Base-by-base conservation (phyloP, 441 rosid species). In the Geranium incanum region DNA sequence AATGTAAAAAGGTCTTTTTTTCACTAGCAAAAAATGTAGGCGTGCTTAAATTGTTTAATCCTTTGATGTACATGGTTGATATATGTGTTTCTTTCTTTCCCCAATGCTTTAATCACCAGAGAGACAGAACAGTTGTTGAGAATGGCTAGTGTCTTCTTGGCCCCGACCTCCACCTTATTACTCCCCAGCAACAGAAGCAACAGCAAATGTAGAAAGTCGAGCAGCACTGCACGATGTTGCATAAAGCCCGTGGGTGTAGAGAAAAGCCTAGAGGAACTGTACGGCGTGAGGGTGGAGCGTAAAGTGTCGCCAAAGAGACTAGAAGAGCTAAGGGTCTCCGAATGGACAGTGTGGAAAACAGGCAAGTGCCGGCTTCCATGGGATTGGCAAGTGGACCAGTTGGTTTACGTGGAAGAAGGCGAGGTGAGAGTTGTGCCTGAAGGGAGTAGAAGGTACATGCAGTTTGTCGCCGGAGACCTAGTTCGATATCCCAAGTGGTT, bases 401-500 rank as follows among this genome's bases (percentile, higher is more conserved):
- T 92, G 75, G 99, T 94, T 65, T 94, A 92, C 81, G 84, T 94
- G 0, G 97, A 94, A 83, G 95, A 94, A 87, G 99, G 97, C 12
- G 99, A 94, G 74, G 99, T 92, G 63, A 87, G 92, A 55, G 97
- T 94, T 11, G 97, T 90, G 18, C 97, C 99, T 0, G 91, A 90
- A 81, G 97, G 97, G 23, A 85, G 97, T 68, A 72, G 85, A 69
- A 76, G 74, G 60, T 94, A 75, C 83, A 89, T 94, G 99, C 86
- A 68, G 73, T 94, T 92, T 72, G 69, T 88, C 57, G 95, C 97
- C 0, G 97, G 99, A 1, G 97, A 94, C 77, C 89, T 94, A 21
- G 87, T 94, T 74, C 85, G 92, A n/a, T 94, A 94, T 60, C 99
- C 99, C 2, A 94, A 94, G 83, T 92, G 97, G 97, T 88, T 92